Base-by-base conservation (phyloP, 352 stramenopile species). In the Globisporangium echinulatum region DNA sequence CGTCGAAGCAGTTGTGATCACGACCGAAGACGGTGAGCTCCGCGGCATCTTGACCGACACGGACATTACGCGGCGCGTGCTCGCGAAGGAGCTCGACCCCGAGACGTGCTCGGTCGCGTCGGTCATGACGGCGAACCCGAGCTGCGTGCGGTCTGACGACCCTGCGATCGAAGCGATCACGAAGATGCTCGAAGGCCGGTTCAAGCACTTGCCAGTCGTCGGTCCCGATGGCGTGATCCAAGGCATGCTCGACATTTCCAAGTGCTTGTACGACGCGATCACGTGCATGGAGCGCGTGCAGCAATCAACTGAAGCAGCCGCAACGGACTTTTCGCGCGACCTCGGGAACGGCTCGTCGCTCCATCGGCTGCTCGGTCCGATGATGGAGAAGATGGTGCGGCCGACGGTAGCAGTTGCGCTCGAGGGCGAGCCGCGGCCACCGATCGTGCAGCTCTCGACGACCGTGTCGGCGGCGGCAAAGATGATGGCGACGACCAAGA, bases 301-400 rank as follows among this genome's bases (percentile, higher is more conserved):
- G 62, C 81, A 92, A 58, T 91, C 83, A 19, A 93, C 84, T 0
- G 85, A 93, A 61, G 73, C 75, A 0, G 85, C 85, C 3, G 85
- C 86, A 33, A 83, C 66, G 4, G 83, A 96, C 56, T 90, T 94
- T 51, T 92, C 81, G 17, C 77, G 83, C 11, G 85, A 94, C 59
- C 66, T 92, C 17, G 82, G 79, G 39, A 77, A 71, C 5, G 75
- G 72, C 14, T 88, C 85, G 37, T 86, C 79, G 10, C 58, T 94
- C 54, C 80, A 94, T 43, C 74, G 82, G 8, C 49, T 92, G 42
- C 66, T 96, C 1, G 83, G 85, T 3, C 83, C 85, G 15, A 92
- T 92, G 82, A 94, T 94, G 78, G 84, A 94, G 61, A 90, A 92
- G 56, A 96, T 96, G 85, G 82, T 91, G 50, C 81, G 84, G 7